These are phyloP conservation scores for Rosellinia necatrix DNA, from an alignment of 2,329 filamentous ascomycete species.

Conservation along the genomic window DNA sequence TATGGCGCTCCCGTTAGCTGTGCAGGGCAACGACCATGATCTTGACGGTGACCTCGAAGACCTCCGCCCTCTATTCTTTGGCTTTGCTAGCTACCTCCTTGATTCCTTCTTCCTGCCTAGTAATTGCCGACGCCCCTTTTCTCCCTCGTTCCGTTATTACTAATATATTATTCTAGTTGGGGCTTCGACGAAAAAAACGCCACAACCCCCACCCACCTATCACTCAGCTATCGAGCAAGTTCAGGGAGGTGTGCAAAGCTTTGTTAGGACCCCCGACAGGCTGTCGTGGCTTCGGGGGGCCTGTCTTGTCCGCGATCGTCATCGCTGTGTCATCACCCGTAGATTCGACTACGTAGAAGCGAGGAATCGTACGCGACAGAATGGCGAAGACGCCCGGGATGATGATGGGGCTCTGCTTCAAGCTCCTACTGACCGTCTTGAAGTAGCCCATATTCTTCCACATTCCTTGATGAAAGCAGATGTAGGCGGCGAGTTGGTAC, in stretches of 20 bases:
- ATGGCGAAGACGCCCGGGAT: constrained; percentile 30
- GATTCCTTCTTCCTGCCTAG: constrained; percentile 36
- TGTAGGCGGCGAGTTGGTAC: constrained; percentile 6
- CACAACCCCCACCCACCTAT: constrained; percentile 33
- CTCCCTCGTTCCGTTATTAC: constrained; percentile 5
- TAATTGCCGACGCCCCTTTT: constrained; percentile 17
- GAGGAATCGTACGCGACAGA: constrained; percentile 10
- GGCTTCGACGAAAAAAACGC: constrained; percentile 33
- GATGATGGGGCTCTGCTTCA: constrained; percentile 33
- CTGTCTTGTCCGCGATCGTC: constrained; percentile 38
- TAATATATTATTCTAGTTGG: constrained; percentile 30
- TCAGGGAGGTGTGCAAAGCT: constrained; percentile 26
- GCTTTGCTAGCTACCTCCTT: constrained; percentile 35
- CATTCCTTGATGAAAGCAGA: constrained; percentile 16
- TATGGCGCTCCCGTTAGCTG: neutral
- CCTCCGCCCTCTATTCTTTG: constrained; percentile 22
- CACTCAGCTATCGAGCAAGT: constrained; percentile 32
- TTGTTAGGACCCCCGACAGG: constrained; percentile 32
- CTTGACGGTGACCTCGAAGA: neutral
- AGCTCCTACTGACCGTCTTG: neutral
- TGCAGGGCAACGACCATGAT: neutral
- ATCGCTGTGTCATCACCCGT: constrained; percentile 38
- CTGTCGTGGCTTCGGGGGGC: constrained; percentile 33
- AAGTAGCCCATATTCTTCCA: constrained; percentile 23
- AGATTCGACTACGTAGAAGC: constrained; percentile 30